A percentile compares a stretch with the other conserved stretches of the same genome.
phyloP scores from a whole-genome alignment of 2,329 filamentous ascomycete species.

The Botryotinia globosa region DNA sequence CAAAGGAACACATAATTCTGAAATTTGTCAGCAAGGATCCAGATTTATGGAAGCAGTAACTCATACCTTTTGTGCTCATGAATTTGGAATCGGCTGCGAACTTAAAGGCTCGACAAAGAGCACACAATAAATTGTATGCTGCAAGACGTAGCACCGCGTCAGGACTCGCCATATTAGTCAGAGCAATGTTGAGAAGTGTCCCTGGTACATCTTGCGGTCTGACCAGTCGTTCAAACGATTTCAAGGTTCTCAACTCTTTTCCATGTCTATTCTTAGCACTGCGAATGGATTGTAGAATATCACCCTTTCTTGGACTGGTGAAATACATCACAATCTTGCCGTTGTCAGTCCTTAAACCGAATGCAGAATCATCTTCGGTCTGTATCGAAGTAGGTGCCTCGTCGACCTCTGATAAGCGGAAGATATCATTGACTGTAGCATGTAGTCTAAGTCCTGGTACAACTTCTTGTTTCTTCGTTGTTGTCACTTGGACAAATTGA shows the following conservation, averaged over 20 bases:
- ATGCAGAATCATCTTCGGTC: conserved; percentile 64
- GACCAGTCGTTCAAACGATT: conserved; percentile 63
- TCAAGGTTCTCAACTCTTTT: conserved; percentile 59
- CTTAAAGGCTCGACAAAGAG: conserved; percentile 65
- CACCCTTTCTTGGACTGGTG: conserved; percentile 61
- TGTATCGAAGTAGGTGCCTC: conserved; percentile 63
- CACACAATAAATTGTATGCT: conserved; percentile 66
- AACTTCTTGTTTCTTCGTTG: conserved; percentile 66
- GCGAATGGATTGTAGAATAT: conserved; percentile 62
- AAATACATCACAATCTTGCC: conserved; percentile 72
- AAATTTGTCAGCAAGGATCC: conserved; percentile 21
- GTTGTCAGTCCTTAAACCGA: conserved; percentile 65
- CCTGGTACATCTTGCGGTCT: conserved; percentile 69
- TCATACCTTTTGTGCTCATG: conserved; percentile 58
- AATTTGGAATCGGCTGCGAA: conserved; percentile 61
- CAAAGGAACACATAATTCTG: conserved; percentile 61
- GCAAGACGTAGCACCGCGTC: conserved; percentile 59
- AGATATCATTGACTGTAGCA: conserved; percentile 67
- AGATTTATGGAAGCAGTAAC: neutral
- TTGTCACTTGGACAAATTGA: conserved; percentile 68
- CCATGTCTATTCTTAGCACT: conserved; percentile 61
- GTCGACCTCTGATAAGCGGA: conserved; percentile 64
- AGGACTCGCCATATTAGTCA: conserved; percentile 63
- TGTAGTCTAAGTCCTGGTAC: conserved; percentile 59
- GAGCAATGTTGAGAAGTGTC: conserved; percentile 63